Conservation (phyloP, 345 rosid species). For the Lepidium africanum region DNA sequence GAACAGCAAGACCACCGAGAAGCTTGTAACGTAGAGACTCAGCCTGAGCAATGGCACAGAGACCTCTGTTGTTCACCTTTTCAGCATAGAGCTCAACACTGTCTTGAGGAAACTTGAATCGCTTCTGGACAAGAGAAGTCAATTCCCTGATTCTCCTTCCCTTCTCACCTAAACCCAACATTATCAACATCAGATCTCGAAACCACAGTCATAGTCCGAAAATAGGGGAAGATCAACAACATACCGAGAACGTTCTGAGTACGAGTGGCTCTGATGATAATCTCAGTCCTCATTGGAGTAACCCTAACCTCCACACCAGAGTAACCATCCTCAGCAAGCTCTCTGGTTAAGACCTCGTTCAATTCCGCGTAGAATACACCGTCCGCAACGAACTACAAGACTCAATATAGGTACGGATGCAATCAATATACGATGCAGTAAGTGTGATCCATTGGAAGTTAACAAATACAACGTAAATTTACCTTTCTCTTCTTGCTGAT, state of each 20-base stretch:
- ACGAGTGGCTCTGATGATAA: slow-evolving; percentile 70
- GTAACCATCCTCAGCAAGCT: slow-evolving; percentile 77
- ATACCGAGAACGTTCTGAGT: slow-evolving; percentile 71
- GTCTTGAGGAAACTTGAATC: slow-evolving; percentile 61
- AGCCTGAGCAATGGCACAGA: slow-evolving; percentile 79
- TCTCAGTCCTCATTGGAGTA: slow-evolving; percentile 73
- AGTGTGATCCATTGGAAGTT: background rate
- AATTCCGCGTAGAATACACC: slow-evolving; percentile 72
- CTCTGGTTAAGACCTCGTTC: slow-evolving; percentile 60
- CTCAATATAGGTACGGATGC: background rate
- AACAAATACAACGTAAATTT: background rate
- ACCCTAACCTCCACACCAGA: slow-evolving; percentile 78
- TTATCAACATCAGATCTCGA: background rate
- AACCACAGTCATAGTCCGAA: no score
- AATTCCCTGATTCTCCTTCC: slow-evolving; percentile 75
- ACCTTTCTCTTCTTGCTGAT: slow-evolving; percentile 81
- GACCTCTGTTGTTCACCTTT: slow-evolving; percentile 64
- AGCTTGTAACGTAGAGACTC: slow-evolving; percentile 78
- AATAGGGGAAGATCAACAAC: background rate
- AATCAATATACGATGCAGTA: background rate
- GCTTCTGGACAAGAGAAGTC: slow-evolving; percentile 62
- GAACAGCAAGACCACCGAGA: slow-evolving; percentile 79
- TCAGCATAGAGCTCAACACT: slow-evolving; percentile 77
- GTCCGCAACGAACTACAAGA: slow-evolving; percentile 55
- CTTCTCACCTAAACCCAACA: slow-evolving; percentile 43